These are phyloP conservation scores for Tolypocladium ophioglossoides DNA, from an alignment of 2,329 filamentous ascomycete species.

Conservation along the genomic window DNA sequence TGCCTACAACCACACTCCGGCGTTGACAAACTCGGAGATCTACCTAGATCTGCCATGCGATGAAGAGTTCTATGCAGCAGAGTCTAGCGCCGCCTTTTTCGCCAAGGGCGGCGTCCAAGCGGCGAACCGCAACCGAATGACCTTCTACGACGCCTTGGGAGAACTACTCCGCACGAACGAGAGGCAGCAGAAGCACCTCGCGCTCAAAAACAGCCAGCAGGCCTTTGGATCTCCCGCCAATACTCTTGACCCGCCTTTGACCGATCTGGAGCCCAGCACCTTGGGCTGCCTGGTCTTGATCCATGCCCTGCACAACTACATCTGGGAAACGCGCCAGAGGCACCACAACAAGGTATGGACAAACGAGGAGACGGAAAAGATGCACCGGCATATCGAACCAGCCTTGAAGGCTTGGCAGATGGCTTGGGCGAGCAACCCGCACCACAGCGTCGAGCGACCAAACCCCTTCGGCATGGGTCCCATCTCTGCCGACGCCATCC, in stretches of 20 bases:
- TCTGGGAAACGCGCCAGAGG: conserved; percentile 91
- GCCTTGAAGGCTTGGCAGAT: conserved; percentile 90
- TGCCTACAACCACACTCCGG: conserved; percentile 85
- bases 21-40: conserved; percentile 90
- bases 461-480: conserved; percentile 76
- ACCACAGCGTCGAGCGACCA: conserved; percentile 73
- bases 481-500: conserved; percentile 82
- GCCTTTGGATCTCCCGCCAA: background rate
- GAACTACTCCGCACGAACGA: conserved; percentile 70
- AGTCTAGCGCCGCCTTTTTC: conserved; percentile 72
- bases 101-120: conserved; percentile 62
- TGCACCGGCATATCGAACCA: conserved; percentile 92
- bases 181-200: conserved; percentile 46
- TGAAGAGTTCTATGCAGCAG: conserved; percentile 80
- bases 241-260: conserved; percentile 36
- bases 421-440: conserved; percentile 79
- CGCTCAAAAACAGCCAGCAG: conserved; percentile 1
- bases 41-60: conserved; percentile 82
- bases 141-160: conserved; percentile 74
- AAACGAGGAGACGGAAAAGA: conserved; percentile 82
- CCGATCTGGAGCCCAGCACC: conserved; percentile 69
- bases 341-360: conserved; percentile 88
- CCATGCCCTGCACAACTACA: conserved; percentile 93
- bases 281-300: conserved; percentile 89
- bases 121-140: conserved; percentile 59